Base-by-base conservation (phyloP, 2,329 filamentous ascomycete genomes). In the Aureobasidium sp. region DNA sequence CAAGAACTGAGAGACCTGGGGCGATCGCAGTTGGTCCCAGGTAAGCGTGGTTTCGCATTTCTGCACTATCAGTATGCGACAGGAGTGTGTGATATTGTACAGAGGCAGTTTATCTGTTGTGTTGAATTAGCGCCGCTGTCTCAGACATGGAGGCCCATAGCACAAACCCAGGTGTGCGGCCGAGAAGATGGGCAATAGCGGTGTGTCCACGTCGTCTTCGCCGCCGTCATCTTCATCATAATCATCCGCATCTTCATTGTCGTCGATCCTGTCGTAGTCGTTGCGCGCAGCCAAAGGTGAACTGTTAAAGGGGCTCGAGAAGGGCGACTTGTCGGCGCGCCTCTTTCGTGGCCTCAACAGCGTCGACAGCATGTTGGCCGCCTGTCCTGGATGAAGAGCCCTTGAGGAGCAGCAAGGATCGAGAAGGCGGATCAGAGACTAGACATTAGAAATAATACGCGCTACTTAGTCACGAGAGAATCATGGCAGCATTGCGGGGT, bases 21-120 rank as follows among this genome's bases (percentile, higher is more conserved):
- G 93, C n/a, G 91, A 96, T 66, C 92, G 86, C 65, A 97, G 80
- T 74, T 97, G 93, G 66, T 97, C 93, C 92, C 92, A 97, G 17
- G 91, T 88, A 56, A 97, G 78, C 0, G 91, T 93, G 1, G 92
- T 97, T 77, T 97, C 93, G 74, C 91, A 96, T 71, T 89, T 86
- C 63, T 90, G 82, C 67, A 90, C 84, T 64, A 97, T 87, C 62
- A 97, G 82, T 59, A 91, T 86, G 67, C 93, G 89, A 66, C 97
- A 92, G 36, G 90, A 86, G 75, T 97, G 93, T 32, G 92, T 96
- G 67, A 95, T 86, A 74, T 87, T 89, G 79, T 97, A 97, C 63
- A 96, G 86, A 23, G 93, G 92, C 7, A 97, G 82, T 10, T 88
- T 83, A 77, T 96, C 92, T 93, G 70, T 41, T 32, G 5, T n/a